Conservation (phyloP, 2,329 filamentous ascomycete genomes). For the Epichloe uncinata region DNA sequence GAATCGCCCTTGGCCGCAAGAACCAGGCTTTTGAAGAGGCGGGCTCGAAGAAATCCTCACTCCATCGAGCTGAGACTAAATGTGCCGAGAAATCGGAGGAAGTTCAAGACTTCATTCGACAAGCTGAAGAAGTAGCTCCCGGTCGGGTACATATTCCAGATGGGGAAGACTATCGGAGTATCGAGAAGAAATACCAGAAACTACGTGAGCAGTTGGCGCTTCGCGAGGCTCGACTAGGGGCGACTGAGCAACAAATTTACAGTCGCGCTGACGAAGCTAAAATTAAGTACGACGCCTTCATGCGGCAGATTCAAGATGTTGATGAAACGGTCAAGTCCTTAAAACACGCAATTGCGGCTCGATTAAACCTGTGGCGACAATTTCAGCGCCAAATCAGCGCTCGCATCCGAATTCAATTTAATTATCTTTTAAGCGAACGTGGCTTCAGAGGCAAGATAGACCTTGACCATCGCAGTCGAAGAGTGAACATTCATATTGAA, state of each 20-base stretch:
- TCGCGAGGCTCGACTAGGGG: conserved; percentile 45
- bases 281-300: conserved; percentile 29
- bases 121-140: conserved; percentile 40
- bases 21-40: conserved; percentile 43
- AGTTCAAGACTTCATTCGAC: conserved; percentile 39
- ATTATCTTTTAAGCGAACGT: conserved; percentile 76
- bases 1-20: conserved; percentile 44
- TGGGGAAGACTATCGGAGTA: conserved; percentile 46
- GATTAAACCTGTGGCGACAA: conserved; percentile 61
- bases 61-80: conserved; percentile 30
- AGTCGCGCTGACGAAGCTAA: conserved; percentile 29
- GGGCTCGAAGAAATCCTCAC: conserved; percentile 33
- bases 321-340: conserved; percentile 30
- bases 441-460: conserved; percentile 73
- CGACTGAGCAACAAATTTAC: conserved; percentile 50
- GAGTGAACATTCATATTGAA: conserved; percentile 65
- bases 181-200: conserved; percentile 40
- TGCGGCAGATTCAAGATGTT: conserved; percentile 26
- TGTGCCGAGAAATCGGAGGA: conserved; percentile 30
- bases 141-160: conserved; percentile 48
- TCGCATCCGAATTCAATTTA: conserved; percentile 76
- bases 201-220: conserved; percentile 45
- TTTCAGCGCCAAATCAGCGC: conserved; percentile 80
- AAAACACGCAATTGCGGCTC: conserved; percentile 49
- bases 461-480: conserved; percentile 61